Base-by-base conservation (phyloP, 208 protist genomes). In the Acanthamoeba castellanii region DNA sequence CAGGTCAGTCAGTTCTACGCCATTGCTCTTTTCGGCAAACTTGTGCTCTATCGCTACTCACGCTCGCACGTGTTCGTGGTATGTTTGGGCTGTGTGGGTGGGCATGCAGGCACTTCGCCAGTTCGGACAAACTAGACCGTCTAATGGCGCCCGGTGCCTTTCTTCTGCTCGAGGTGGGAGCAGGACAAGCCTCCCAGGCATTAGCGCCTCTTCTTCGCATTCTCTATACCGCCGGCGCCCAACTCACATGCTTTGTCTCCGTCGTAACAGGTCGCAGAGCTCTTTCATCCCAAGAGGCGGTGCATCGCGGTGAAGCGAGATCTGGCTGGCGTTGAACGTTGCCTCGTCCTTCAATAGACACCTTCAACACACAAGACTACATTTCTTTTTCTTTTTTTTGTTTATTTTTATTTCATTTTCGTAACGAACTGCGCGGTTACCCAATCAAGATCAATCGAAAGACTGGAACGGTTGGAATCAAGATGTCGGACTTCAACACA, bases 401-500 rank as follows among this genome's bases (percentile, higher is more conserved):
- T 6, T 27, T 68, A 68, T 68, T n/a, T 68, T 68, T 0, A 5
- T 68, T n/a, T 68, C 61, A 0, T 68, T 68, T 68, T 68, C 11
- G 3, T n/a, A 3, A 30, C 7, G 61, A 68, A 68, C 27, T 68
- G 20, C 27, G 27, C 20, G 27, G 25, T n/a, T 68, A 68, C 61
- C 61, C 27, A 68, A 30, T 22, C 20, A 68, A 68, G 27, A 6
- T 30, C 25, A 68, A 68, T 59, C 55, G 55, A 22, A 59, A 68
- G 61, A 30, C 18, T 11, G 8, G 18, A 68, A 68, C 61, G 61
- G 42, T 57, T 57, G 52, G 52, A 57, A 20, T 20, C 32, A 82
- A 20, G 7, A 82, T 55, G 74, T 50, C 74, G 22, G 74, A 90
- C 25, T 90, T 90, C 82, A 90, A 90, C 55, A 90, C 82, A 27